A percentile compares a stretch with the other conserved stretches of the same genome.
Conservation (phyloP, 2,329 filamentous ascomycete species). For the Ophiostoma sp. region DNA sequence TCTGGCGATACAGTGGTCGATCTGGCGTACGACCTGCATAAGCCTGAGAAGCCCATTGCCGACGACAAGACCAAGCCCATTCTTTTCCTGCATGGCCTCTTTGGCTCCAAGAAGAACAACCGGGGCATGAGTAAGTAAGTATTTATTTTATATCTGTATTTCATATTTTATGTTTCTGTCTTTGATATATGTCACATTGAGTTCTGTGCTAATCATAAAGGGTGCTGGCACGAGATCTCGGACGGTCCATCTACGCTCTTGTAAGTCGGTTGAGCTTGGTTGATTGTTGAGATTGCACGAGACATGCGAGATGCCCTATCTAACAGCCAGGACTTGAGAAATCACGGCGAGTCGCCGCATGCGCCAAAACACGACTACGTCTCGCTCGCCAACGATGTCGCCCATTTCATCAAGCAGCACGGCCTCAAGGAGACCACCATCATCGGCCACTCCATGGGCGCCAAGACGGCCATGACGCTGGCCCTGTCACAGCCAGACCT, state of each 20-base stretch:
- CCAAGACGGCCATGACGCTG: constrained; percentile 86
- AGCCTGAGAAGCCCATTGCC: constrained; percentile 45
- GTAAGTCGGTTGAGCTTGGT: constrained; percentile 42
- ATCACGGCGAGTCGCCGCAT: constrained; percentile 89
- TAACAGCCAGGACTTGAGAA: constrained; percentile 64
- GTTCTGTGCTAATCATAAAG: constrained; percentile 40
- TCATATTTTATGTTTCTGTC: too few relatives aligned
- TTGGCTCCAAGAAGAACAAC: constrained; percentile 94
- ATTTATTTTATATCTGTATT: not conserved
- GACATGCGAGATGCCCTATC: too few relatives aligned
- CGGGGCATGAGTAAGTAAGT: constrained; percentile 87
- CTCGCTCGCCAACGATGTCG: constrained; percentile 77
- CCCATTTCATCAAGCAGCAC: constrained; percentile 69
- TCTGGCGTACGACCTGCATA: constrained; percentile 63
- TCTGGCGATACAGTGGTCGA: constrained; percentile 29
- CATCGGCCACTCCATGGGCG: constrained; percentile 96
- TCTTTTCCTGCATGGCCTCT: constrained; percentile 85
- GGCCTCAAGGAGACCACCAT: constrained; percentile 65
- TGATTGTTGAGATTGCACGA: too few relatives aligned
- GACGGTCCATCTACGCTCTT: constrained; percentile 74
- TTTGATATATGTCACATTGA: not conserved
- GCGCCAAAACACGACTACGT: constrained; percentile 69
- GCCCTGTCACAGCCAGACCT: constrained; percentile 65
- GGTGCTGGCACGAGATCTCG: constrained; percentile 72
- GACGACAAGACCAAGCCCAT: constrained; percentile 56